Percentiles rank a stretch among this genome's conserved stretches.
These are phyloP conservation scores for Penicillium sp. DNA, from an alignment of 2,329 filamentous ascomycete genomes.

Conservation along the genomic window DNA sequence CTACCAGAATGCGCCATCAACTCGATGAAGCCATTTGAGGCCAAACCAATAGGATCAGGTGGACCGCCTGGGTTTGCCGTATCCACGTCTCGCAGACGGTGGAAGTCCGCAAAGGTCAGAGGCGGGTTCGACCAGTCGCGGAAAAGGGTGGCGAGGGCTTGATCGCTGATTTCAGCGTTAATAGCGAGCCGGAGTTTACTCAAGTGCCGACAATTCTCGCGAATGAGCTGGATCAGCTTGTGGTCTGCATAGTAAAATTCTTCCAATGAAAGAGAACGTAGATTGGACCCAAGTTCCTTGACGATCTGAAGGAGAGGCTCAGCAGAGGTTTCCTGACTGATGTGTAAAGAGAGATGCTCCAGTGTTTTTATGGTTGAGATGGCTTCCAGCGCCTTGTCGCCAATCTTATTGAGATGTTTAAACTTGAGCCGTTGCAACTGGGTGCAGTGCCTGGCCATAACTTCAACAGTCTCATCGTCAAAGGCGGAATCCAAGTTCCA, in stretches of 20 bases:
- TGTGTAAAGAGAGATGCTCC: conserved; percentile 67
- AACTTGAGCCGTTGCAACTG: conserved; percentile 71
- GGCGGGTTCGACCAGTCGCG: conserved; percentile 67
- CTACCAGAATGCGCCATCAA: conserved; percentile 77
- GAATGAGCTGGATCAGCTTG: conserved; percentile 63
- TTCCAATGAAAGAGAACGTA: conserved; percentile 74
- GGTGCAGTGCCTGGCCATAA: conserved; percentile 60
- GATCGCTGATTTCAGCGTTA: conserved; percentile 69
- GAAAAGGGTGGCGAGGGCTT: conserved; percentile 67
- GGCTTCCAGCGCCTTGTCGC: conserved; percentile 57
- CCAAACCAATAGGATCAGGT: conserved; percentile 62
- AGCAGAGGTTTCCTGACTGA: conserved; percentile 52
- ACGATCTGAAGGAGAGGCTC: conserved; percentile 58
- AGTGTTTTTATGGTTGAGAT: conserved; percentile 60
- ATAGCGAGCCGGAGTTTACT: conserved; percentile 75
- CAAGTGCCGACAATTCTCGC: conserved; percentile 61
- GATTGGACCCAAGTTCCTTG: conserved; percentile 53
- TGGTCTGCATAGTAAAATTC: conserved; percentile 63
- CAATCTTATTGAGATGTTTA: conserved; percentile 69
- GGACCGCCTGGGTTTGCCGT: conserved; percentile 60
- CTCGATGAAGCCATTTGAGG: conserved; percentile 67
- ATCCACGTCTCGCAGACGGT: conserved; percentile 71
- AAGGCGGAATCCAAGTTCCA: conserved; percentile 82
- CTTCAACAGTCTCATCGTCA: conserved; percentile 60
- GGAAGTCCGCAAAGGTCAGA: conserved; percentile 65